phyloP scores from a whole-genome alignment of 306 rosid genomes.

The Mimosa bimucronata region DNA sequence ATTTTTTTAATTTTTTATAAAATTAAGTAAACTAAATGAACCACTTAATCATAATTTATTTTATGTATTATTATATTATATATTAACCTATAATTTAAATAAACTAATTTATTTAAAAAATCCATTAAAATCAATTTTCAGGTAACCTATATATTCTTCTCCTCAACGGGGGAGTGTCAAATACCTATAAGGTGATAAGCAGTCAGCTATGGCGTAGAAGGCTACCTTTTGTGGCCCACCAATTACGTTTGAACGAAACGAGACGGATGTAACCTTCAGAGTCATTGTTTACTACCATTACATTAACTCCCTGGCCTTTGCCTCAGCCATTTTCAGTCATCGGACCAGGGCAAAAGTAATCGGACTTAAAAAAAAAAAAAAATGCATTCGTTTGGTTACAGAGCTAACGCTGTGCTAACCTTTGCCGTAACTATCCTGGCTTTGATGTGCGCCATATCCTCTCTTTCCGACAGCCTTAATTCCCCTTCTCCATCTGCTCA shows the following conservation, averaged over 20 bases:
- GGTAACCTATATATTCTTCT: too few relatives aligned
- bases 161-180: too few relatives aligned
- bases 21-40: too few relatives aligned
- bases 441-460: slow-evolving; percentile 78
- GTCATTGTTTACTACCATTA: neutral
- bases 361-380: neutral
- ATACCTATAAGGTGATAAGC: too few relatives aligned
- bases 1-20: too few relatives aligned
- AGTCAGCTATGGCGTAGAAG: too few relatives aligned
- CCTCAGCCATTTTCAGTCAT: slow-evolving; percentile 6
- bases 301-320: neutral
- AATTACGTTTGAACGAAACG: neutral
- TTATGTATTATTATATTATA: too few relatives aligned
- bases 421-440: slow-evolving; percentile 84
- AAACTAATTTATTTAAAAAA: too few relatives aligned
- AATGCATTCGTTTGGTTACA: slow-evolving; percentile 88
- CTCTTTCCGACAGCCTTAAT: slow-evolving; percentile 74
- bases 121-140: too few relatives aligned
- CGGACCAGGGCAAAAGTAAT: neutral
- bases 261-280: neutral
- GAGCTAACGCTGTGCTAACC: slow-evolving; percentile 85
- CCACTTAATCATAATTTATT: too few relatives aligned
- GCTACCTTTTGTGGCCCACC: neutral
- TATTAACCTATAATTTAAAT: too few relatives aligned
- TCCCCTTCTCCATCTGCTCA: slow-evolving; percentile 67